Percentiles rank a stretch among this genome's conserved stretches.
Conservation (phyloP, 2,329 filamentous ascomycete species). For the Mollisia scopiformis region DNA sequence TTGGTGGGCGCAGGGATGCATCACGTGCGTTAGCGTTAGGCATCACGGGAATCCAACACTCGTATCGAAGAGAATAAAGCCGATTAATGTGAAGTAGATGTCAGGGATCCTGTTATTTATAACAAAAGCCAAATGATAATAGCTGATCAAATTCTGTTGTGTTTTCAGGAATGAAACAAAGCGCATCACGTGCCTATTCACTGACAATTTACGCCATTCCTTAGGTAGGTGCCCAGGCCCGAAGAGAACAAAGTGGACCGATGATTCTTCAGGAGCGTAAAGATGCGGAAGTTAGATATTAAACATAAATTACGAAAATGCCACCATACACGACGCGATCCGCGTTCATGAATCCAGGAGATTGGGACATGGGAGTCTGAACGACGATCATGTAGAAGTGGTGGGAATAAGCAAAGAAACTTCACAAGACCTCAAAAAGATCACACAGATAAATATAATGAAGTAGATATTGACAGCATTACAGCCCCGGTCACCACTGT, state of each 20-base stretch:
- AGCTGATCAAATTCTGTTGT: too few species aligned
- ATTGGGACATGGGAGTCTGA: neutral
- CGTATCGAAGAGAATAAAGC: neutral
- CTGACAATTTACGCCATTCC: neutral
- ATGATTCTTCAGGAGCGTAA: neutral
- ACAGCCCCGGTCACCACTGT: too few species aligned
- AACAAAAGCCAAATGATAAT: too few species aligned
- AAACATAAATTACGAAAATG: neutral
- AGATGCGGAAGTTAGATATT: neutral
- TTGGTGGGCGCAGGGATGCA: neutral
- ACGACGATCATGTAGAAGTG: neutral
- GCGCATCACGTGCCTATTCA: neutral
- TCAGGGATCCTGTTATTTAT: too few species aligned
- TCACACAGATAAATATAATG: too few species aligned
- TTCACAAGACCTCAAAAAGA: neutral
- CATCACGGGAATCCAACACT: neutral
- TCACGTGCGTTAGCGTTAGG: conserved; percentile 6
- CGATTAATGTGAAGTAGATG: too few species aligned
- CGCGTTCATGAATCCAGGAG: neutral
- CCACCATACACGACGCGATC: neutral
- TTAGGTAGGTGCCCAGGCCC: neutral
- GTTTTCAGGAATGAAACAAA: too few species aligned
- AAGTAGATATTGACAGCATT: too few species aligned
- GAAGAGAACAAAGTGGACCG: neutral
- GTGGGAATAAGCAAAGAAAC: neutral